Base-by-base conservation (phyloP, 768 basidiomycete species). In the Xerocomellus amylosporus region DNA sequence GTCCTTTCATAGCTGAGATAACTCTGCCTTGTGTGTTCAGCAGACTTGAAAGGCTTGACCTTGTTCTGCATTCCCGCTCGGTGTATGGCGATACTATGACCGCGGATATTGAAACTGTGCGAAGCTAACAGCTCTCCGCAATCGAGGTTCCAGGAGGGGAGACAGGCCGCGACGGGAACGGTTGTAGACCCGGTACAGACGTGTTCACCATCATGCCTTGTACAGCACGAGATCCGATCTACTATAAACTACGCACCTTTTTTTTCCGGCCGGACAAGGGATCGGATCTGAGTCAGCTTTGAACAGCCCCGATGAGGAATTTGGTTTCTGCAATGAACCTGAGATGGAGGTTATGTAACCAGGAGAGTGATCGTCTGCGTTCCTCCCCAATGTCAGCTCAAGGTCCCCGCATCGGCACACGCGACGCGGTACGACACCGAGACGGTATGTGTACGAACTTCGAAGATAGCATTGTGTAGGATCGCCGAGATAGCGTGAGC, bases 361-460 rank as follows among this genome's bases (percentile, higher is more conserved):
- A 9, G 45, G 43, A 43, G 43, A 53, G 41, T 24, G 55, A 66
- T 64, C 46, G 46, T 39, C 50, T 30, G 24, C 24, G 31, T 54
- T 51, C 49, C 43, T 58, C 40, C 33, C 22, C 31, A 22, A 45
- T 22, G 33, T 44, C 33, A 41, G 47, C 8, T 28, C 38, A 42
- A 64, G 61, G 64, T 65, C 62, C 56, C 64, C 65, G 64, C 64
- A 65, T 66, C 64, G 64, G 41, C 45, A 34, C 64, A 66, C 57
- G 54, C 49, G 37, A 46, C 24, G 24, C 52, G 54, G 51, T 19
- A 14, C 24, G 45, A 46, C 7, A n/a, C n/a, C n/a, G n/a, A n/a
- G n/a, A n/a, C n/a, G n/a, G n/a, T n/a, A n/a, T n/a, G n/a, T n/a
- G n/a, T n/a, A n/a, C n/a, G n/a, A n/a, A n/a, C n/a, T n/a, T 22